phyloP scores from a whole-genome alignment of 495 filamentous ascomycete genomes.

The Cercophora samala region DNA sequence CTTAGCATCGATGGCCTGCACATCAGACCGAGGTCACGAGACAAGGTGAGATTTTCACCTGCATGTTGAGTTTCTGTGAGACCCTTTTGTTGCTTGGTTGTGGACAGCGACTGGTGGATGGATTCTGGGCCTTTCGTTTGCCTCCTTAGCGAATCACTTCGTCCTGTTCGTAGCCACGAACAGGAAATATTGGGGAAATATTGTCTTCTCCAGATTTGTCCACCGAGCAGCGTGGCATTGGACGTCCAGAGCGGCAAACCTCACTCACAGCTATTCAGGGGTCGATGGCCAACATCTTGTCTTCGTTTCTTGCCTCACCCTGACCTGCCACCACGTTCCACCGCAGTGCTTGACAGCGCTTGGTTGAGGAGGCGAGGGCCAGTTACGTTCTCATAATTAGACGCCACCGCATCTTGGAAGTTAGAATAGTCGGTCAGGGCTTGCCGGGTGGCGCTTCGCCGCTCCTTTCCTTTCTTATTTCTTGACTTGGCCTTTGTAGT shows the following conservation, averaged over 20 bases:
- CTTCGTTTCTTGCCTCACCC: too few species aligned
- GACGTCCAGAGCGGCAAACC: not conserved
- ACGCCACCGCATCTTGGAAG: not conserved
- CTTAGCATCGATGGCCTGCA: not conserved
- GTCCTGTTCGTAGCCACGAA: too few species aligned
- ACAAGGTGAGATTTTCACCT: not conserved
- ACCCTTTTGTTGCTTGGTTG: not conserved
- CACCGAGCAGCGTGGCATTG: not conserved
- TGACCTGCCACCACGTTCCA: not conserved
- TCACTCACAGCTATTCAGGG: not conserved
- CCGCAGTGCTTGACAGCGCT: not conserved
- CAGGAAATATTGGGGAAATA: too few species aligned
- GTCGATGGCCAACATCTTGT: not conserved
- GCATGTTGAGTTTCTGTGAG: not conserved
- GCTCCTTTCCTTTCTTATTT: slow-evolving; percentile 2
- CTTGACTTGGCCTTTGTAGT: not conserved
- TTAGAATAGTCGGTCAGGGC: not conserved
- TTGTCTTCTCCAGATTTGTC: too few species aligned
- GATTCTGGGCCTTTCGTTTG: not conserved
- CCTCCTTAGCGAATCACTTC: not conserved
- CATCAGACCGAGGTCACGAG: slow-evolving; percentile 2
- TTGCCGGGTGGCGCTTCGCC: not conserved
- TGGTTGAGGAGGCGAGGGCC: not conserved
- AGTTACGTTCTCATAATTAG: not conserved
- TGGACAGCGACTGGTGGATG: not conserved